Evolutionary conservation across 2,329 filamentous ascomycete genomes (phyloP).

Genomic region (Fusarium hainanense): DNA sequence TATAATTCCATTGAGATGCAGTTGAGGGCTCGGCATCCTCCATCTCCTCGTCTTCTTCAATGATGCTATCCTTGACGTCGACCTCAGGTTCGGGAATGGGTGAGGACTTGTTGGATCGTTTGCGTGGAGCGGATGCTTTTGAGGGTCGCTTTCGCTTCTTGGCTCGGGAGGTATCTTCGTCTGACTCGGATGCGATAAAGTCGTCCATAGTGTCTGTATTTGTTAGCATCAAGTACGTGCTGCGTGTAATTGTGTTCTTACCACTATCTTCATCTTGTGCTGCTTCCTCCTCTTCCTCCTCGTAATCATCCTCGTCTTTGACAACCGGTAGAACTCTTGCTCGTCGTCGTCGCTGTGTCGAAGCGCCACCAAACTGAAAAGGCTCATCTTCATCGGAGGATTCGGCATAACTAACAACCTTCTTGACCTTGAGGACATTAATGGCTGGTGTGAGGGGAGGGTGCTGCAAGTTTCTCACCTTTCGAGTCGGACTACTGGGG

Average conservation of each 20-base stretch:
- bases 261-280: constrained; percentile 71
- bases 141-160: constrained; percentile 81
- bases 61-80: constrained; percentile 56
- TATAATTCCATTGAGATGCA: constrained; percentile 82
- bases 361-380: constrained; percentile 61
- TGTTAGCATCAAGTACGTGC: constrained; percentile 4
- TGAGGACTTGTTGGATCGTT: constrained; percentile 68
- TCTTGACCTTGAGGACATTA: constrained; percentile 57
- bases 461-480: constrained; percentile 62
- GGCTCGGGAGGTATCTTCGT: constrained; percentile 67
- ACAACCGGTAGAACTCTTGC: constrained; percentile 67
- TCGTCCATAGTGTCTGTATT: constrained; percentile 77
- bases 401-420: constrained; percentile 82
- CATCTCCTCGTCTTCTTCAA: constrained; percentile 66
- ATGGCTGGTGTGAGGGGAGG: not conserved
- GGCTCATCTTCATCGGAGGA: constrained; percentile 84
- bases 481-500: constrained; percentile 79
- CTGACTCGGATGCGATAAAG: constrained; percentile 88
- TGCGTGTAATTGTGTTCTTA: constrained; percentile 44
- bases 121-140: constrained; percentile 66
- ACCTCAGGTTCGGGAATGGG: constrained; percentile 30
- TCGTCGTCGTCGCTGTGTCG: constrained; percentile 52
- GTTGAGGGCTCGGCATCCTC: constrained; percentile 74
- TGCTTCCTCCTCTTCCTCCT: constrained; percentile 75
- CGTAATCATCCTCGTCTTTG: constrained; percentile 76